Conservation (phyloP, 2,329 filamentous ascomycete genomes). For the Hirsutella minnesotensis region DNA sequence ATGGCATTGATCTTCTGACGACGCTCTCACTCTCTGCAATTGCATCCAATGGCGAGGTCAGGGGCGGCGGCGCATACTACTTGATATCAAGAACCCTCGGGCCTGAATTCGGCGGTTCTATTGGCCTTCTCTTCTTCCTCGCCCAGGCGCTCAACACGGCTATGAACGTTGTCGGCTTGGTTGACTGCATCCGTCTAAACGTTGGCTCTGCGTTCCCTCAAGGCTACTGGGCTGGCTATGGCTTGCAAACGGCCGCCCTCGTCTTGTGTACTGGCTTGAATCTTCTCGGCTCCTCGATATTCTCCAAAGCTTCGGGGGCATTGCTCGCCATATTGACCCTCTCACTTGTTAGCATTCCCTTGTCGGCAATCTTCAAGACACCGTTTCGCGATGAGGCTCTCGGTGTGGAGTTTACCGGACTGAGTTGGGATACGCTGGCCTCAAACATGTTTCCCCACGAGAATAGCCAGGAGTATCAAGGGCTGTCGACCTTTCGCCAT, state of each 20-base stretch:
- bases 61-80: conserved; percentile 80
- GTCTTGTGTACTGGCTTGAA: conserved; percentile 63
- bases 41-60: conserved; percentile 79
- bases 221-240: conserved; percentile 66
- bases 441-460: conserved; percentile 66
- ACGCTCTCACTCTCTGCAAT: conserved; percentile 81
- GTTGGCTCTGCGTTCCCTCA: conserved; percentile 56
- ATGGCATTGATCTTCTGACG: conserved; percentile 71
- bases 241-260: conserved; percentile 61
- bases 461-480: conserved; percentile 47
- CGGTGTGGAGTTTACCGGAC: conserved; percentile 66
- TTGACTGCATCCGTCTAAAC: conserved; percentile 72
- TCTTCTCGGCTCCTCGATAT: conserved; percentile 67
- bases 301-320: conserved; percentile 69
- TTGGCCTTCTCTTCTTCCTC: conserved; percentile 81
- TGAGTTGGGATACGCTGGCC: conserved; percentile 56
- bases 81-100: conserved; percentile 77
- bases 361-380: conserved; percentile 57
- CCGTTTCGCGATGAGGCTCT: conserved; percentile 54
- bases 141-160: conserved; percentile 81
- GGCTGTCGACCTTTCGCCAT: conserved; percentile 62
- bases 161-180: conserved; percentile 75
- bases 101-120: conserved; percentile 80
- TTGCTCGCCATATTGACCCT: conserved; percentile 59
- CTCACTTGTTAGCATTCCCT: conserved; percentile 68